Conservation (phyloP, 306 rosid genomes). For the Lotus japonicus region DNA sequence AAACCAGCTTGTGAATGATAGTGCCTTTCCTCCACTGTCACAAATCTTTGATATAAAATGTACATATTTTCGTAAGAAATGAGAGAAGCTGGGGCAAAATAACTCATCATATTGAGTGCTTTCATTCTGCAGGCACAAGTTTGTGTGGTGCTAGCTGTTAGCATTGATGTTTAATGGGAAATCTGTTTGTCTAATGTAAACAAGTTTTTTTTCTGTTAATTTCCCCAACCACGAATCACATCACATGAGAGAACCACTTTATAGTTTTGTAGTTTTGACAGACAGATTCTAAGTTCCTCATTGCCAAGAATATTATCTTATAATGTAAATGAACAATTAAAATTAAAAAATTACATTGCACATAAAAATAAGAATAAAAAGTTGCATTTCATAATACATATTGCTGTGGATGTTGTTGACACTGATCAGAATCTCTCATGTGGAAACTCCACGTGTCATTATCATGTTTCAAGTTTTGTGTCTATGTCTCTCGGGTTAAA, state of each 20-base stretch:
- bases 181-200: conserved; percentile 18
- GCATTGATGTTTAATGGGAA: conserved; percentile 30
- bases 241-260: neutral
- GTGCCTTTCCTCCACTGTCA: neutral
- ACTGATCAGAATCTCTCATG: too few species aligned
- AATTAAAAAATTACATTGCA: conserved; percentile 12
- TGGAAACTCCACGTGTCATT: too few species aligned
- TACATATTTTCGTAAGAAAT: conserved; percentile 35
- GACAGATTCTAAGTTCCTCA: neutral
- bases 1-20: conserved; percentile 94
- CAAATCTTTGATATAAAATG: conserved; percentile 34
- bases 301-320: neutral
- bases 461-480: too few species aligned
- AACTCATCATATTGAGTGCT: neutral
- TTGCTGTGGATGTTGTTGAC: neutral
- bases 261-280: neutral
- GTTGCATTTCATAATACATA: neutral
- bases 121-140: conserved; percentile 24
- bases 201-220: conserved; percentile 14
- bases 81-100: conserved; percentile 23
- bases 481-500: too few species aligned
- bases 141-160: conserved; percentile 26
- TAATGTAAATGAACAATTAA: neutral
- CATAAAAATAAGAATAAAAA: neutral
- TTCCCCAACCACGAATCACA: conserved; percentile 4